Evolutionary conservation across 306 rosid species (phyloP).

Genomic region (barrel medic (Medicago truncatula)): MtrunA17r5.0-ANR NC_053044.1:46552001-46552500

Average conservation of each 20-base stretch:
- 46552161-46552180: conserved; percentile 30
- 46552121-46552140: conserved; percentile 25
- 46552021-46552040: not conserved
- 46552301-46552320: conserved; percentile 21
- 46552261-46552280: too few species aligned
- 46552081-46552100: not conserved
- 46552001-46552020: not conserved
- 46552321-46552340: conserved; percentile 19
- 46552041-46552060: too few species aligned
- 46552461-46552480: conserved; percentile 75
- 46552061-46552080: not conserved
- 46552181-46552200: conserved; percentile 28
- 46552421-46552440: conserved; percentile 59
- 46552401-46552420: conserved; percentile 62
- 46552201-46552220: conserved; percentile 7
- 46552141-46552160: conserved; percentile 33
- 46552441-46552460: conserved; percentile 64
- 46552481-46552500: conserved; percentile 48
- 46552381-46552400: conserved; percentile 69
- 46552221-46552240: conserved; percentile 5
- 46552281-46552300: not conserved
- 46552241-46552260: too few species aligned
- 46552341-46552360: not conserved
- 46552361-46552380: not conserved
- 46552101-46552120: not conserved